phyloP scores from a whole-genome alignment of 2,329 filamentous ascomycete genomes.

The Diaporthe citrichinensis region DNA sequence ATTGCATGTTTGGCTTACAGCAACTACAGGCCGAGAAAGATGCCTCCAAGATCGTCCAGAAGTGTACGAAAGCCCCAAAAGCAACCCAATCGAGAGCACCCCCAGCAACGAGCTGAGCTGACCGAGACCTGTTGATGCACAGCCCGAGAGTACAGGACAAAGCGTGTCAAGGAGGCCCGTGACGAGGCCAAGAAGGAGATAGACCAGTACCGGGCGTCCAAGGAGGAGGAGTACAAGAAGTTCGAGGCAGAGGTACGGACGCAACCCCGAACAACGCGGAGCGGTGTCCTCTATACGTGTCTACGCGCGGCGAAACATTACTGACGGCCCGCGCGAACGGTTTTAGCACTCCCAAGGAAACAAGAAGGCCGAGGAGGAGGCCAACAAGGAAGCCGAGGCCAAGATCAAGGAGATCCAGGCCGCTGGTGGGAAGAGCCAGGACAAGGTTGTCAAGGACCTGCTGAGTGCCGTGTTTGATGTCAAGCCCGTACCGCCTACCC shows the following conservation, averaged over 20 bases:
- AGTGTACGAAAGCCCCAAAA: slow-evolving; percentile 74
- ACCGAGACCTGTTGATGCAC: slow-evolving; percentile 22
- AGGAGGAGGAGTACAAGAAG: slow-evolving; percentile 95
- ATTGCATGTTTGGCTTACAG: slow-evolving; percentile 36
- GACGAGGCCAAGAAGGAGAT: slow-evolving; percentile 98
- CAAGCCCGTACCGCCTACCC: slow-evolving; percentile 72
- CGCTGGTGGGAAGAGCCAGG: slow-evolving; percentile 84
- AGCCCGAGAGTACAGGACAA: slow-evolving; percentile 79
- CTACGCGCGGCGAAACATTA: not conserved
- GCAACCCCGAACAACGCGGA: not conserved
- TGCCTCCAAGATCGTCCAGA: slow-evolving; percentile 98
- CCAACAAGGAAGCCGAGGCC: slow-evolving; percentile 83
- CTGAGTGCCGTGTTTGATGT: slow-evolving; percentile 88
- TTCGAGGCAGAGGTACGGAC: slow-evolving; percentile 81
- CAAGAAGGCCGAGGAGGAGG: slow-evolving; percentile 82
- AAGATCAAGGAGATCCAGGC: slow-evolving; percentile 87
- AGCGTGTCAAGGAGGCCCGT: slow-evolving; percentile 96
- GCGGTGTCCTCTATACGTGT: no score
- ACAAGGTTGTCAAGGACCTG: slow-evolving; percentile 85
- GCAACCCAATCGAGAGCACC: not conserved
- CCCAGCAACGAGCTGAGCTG: not conserved
- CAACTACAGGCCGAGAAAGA: slow-evolving; percentile 88
- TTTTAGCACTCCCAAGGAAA: slow-evolving; percentile 91
- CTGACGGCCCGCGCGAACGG: slow-evolving; percentile 41
- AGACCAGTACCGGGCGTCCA: slow-evolving; percentile 88